These are phyloP conservation scores for Leccinum colubrinum DNA, from an alignment of 1,284 basidiomycete genomes.

Conservation along the genomic window DNA sequence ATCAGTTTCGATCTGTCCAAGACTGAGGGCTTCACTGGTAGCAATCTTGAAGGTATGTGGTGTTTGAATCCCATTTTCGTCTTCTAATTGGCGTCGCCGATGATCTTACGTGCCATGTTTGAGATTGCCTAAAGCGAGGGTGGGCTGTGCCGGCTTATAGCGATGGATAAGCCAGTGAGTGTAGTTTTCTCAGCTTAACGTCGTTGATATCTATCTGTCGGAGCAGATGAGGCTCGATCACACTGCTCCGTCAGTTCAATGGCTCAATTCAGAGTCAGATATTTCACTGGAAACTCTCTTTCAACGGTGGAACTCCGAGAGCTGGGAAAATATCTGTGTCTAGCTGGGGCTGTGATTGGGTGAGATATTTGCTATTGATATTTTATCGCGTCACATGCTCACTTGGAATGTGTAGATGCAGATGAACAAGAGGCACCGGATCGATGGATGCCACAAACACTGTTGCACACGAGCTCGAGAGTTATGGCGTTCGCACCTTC, in stretches of 20 bases:
- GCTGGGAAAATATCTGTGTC: constrained; percentile 98
- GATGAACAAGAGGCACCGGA: constrained; percentile 61
- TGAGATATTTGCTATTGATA: constrained; percentile 32
- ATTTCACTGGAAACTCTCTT: too few species aligned
- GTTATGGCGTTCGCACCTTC: constrained; percentile 94
- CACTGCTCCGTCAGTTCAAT: constrained; percentile 94
- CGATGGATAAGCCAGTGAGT: constrained; percentile 22
- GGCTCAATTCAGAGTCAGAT: constrained; percentile 45
- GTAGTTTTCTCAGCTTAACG: neutral
- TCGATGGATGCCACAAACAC: constrained; percentile 96
- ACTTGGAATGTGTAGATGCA: constrained; percentile 50
- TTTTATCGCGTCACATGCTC: constrained; percentile 2
- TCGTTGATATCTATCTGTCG: neutral
- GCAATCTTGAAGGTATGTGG: too few species aligned
- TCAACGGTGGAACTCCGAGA: constrained; percentile 73
- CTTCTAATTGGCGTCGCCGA: too few species aligned
- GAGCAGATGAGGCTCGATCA: constrained; percentile 94
- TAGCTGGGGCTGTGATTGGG: constrained; percentile 98
- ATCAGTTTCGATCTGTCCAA: too few species aligned
- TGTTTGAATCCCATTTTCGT: too few species aligned
- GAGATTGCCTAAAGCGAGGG: too few species aligned
- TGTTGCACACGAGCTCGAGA: constrained; percentile 90
- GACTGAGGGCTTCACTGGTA: too few species aligned
- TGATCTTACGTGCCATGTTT: too few species aligned
- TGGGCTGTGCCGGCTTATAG: too few species aligned